Percentiles rank a stretch among this genome's conserved stretches.
Conservation (phyloP, 768 basidiomycete genomes). For the Cystobasidium ongulense region DNA sequence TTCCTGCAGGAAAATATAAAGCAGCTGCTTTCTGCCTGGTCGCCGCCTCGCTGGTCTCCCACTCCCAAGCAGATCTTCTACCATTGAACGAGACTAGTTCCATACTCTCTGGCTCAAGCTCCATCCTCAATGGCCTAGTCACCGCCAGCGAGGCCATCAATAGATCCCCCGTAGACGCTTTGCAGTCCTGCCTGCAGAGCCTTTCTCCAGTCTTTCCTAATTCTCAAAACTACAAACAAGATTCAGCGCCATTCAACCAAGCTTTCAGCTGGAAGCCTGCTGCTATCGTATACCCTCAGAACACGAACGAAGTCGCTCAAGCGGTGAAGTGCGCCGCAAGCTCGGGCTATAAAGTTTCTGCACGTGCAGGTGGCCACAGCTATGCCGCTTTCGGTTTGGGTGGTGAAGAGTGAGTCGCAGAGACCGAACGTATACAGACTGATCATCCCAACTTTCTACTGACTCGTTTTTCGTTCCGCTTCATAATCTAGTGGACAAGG, state of each 20-base stretch:
- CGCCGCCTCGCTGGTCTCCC: too few species aligned
- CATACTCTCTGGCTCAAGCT: neutral
- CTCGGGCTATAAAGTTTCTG: conserved; percentile 6
- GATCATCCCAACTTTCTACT: neutral
- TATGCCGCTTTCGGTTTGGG: conserved; percentile 8
- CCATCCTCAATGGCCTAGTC: neutral
- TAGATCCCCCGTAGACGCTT: neutral
- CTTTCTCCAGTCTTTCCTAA: neutral
- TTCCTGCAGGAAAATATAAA: too few species aligned
- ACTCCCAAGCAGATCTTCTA: too few species aligned
- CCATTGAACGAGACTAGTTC: neutral
- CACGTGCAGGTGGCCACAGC: conserved; percentile 14
- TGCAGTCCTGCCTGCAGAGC: neutral
- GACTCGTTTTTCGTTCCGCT: neutral
- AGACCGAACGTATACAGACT: neutral
- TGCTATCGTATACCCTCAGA: conserved; percentile 8
- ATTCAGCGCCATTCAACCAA: neutral
- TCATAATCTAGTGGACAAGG: neutral
- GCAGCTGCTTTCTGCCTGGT: too few species aligned
- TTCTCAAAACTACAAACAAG: neutral
- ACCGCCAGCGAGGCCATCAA: too few species aligned
- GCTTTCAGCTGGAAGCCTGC: neutral
- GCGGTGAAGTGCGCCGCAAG: conserved; percentile 16
- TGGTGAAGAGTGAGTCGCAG: neutral
- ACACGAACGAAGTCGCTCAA: neutral